Conservation (phyloP, 257 asterid genomes). For the Cordia subcordata region DNA sequence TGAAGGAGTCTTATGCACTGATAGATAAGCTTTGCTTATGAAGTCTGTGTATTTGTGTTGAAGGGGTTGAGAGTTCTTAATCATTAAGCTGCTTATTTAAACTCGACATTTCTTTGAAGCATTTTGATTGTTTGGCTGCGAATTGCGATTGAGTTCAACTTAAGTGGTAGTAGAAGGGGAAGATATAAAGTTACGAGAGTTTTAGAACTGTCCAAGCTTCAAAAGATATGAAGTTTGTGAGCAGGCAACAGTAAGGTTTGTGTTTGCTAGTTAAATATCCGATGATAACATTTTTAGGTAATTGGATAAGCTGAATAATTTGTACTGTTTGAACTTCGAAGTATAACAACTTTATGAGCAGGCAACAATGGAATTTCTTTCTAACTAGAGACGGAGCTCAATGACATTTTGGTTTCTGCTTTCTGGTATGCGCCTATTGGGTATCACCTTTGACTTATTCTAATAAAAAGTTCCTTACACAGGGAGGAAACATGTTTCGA, state of each 20-base stretch:
- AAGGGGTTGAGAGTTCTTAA: too few relatives aligned
- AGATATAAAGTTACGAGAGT: not conserved
- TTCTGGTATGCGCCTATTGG: not conserved
- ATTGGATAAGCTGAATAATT: not conserved
- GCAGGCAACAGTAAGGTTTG: too few relatives aligned
- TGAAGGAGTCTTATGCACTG: too few relatives aligned
- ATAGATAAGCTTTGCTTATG: too few relatives aligned
- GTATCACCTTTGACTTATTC: not conserved
- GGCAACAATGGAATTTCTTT: not conserved
- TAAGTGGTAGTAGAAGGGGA: not conserved
- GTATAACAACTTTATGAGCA: not conserved
- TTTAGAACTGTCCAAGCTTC: too few relatives aligned
- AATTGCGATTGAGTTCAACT: not conserved
- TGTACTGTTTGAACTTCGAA: not conserved
- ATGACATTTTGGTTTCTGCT: not conserved
- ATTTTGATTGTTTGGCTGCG: not conserved
- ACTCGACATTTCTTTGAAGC: too few relatives aligned
- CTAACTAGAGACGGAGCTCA: too few relatives aligned
- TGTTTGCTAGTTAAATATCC: too few relatives aligned
- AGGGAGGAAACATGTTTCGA: slow-evolving; percentile 55
- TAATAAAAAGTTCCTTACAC: slow-evolving; percentile 11
- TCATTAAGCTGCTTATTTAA: too few relatives aligned
- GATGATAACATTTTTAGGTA: too few relatives aligned
- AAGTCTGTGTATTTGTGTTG: too few relatives aligned
- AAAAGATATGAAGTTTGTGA: too few relatives aligned